Percentiles rank a stretch among this genome's conserved stretches.
Evolutionary conservation across 176 grass and related monocot species (phyloP).

Genomic region (Chrysopogon serrulatus): DNA sequence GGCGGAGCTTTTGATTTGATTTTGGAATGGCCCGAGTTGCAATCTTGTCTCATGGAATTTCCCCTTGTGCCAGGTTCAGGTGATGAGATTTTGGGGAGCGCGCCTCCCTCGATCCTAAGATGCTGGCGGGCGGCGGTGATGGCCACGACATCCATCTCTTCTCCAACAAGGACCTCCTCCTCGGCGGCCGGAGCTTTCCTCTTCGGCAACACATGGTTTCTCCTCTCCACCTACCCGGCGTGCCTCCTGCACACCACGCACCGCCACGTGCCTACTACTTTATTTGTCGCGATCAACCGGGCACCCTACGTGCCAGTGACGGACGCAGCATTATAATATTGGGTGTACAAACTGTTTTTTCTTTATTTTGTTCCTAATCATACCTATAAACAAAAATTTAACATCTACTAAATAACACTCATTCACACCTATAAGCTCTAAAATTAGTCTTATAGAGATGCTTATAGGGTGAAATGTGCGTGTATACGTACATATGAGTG

Average conservation of each 20-base stretch:
- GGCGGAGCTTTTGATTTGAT: background rate
- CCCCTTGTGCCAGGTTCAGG: background rate
- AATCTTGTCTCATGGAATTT: background rate
- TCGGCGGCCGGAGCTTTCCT: constrained; percentile 60
- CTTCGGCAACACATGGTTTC: constrained; percentile 81
- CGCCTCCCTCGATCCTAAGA: constrained; percentile 44
- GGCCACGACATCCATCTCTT: constrained; percentile 34
- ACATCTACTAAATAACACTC: too few relatives aligned
- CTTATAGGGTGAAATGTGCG: too few relatives aligned
- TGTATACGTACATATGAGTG: too few relatives aligned
- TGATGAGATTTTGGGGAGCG: constrained; percentile 45
- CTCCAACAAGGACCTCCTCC: constrained; percentile 39
- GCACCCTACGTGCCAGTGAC: constrained; percentile 39
- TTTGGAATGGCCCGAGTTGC: background rate
- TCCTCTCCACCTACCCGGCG: constrained; percentile 51
- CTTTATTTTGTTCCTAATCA: too few relatives aligned
- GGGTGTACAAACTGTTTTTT: too few relatives aligned
- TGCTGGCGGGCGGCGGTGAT: constrained; percentile 29
- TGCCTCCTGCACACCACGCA: constrained; percentile 51
- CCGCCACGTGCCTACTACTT: constrained; percentile 34
- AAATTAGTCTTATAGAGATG: too few relatives aligned
- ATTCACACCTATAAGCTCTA: too few relatives aligned
- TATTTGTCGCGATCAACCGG: constrained; percentile 41
- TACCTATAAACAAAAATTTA: too few relatives aligned
- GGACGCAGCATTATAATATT: too few relatives aligned